Evolutionary conservation across 352 stramenopile species (phyloP).

Genomic region (Pilasporangium apinafurcum): DNA sequence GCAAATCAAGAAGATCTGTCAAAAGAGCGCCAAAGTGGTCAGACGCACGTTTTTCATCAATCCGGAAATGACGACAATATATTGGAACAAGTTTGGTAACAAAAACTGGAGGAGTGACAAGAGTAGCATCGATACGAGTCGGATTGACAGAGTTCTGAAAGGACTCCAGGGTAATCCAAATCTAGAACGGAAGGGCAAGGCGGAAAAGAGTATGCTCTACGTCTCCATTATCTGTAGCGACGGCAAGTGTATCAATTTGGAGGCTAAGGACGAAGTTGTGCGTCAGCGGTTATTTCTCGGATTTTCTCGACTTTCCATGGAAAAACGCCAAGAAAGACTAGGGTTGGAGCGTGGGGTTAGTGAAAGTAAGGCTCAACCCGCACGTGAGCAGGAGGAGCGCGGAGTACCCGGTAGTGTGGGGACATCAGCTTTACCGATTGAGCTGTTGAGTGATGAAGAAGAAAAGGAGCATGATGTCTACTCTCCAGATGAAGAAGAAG

Average conservation of each 20-base stretch:
- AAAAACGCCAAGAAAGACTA: constrained; percentile 29
- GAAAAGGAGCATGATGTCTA: not conserved
- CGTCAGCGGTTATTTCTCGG: constrained; percentile 41
- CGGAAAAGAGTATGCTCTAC: constrained; percentile 26
- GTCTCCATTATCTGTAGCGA: constrained; percentile 40
- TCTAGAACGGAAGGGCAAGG: constrained; percentile 13
- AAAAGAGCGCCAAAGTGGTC: constrained; percentile 50
- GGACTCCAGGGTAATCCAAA: constrained; percentile 29
- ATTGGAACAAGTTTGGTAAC: constrained; percentile 46
- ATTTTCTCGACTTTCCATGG: constrained; percentile 38
- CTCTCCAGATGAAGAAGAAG: not conserved
- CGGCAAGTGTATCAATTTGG: constrained; percentile 41
- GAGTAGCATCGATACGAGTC: constrained; percentile 30
- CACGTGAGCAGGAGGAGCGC: constrained; percentile 2
- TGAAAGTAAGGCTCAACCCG: too few species aligned
- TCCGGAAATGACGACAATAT: constrained; percentile 32
- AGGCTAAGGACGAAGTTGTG: constrained; percentile 37
- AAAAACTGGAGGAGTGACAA: constrained; percentile 40
- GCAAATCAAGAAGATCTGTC: constrained; percentile 56
- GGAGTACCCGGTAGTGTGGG: too few species aligned
- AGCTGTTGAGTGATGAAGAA: too few species aligned
- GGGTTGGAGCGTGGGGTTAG: too few species aligned
- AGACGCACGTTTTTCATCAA: constrained; percentile 56
- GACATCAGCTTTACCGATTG: too few species aligned
- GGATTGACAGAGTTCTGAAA: constrained; percentile 43